Conservation (phyloP, 805 yeast genomes). For the Hanseniaspora clermontiae region DNA sequence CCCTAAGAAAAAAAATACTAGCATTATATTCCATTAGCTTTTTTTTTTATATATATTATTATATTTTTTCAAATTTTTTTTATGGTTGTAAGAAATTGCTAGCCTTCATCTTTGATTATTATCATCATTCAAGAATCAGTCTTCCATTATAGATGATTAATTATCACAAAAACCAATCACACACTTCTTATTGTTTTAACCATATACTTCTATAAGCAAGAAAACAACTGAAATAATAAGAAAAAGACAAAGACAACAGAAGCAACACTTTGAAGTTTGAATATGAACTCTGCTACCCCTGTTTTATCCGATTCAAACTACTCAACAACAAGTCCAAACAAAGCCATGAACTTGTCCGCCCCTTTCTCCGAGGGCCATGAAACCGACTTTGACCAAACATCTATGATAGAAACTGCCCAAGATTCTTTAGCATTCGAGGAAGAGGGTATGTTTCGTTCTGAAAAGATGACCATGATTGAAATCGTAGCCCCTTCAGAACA, state of each 20-base stretch:
- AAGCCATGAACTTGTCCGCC: neutral
- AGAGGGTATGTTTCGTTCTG: slow-evolving; percentile 51
- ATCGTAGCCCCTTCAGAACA: slow-evolving; percentile 83
- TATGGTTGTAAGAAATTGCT: slow-evolving; percentile 13
- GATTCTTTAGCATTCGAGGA: slow-evolving; percentile 16
- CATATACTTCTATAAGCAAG: no score
- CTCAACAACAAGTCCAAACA: neutral
- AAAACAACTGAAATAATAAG: no score
- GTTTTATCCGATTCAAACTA: slow-evolving; percentile 8
- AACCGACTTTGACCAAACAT: neutral
- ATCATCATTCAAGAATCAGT: no score
- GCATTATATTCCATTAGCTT: neutral
- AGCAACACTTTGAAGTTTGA: no score
- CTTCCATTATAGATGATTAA: no score
- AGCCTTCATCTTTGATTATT: no score
- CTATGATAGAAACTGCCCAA: neutral
- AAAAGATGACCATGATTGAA: slow-evolving; percentile 93
- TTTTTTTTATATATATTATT: no score
- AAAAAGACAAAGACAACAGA: no score
- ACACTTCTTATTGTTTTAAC: no score
- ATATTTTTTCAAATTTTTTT: no score
- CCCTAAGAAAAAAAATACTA: neutral
- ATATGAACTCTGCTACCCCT: slow-evolving; percentile 4
- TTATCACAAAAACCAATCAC: no score
- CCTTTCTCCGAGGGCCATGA: neutral